Percentiles rank a stretch among this genome's conserved stretches.
Evolutionary conservation across 2,329 filamentous ascomycete species (phyloP).

Genomic region (Fusarium euwallaceae): DNA sequence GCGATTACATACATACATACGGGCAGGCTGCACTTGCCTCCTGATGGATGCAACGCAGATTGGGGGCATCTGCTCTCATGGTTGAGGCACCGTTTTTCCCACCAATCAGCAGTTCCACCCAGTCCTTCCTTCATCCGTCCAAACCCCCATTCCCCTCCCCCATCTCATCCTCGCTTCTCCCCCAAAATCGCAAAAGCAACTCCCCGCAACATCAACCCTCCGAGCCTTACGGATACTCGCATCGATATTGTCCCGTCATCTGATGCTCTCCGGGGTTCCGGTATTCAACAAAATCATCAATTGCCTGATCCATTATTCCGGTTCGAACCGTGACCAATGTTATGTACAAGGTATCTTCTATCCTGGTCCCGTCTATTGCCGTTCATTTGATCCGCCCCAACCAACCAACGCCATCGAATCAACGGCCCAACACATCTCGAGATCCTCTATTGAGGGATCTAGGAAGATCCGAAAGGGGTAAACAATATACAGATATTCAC

Average conservation of each 20-base stretch:
- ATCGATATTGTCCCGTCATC: constrained; percentile 1
- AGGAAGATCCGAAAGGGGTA: neutral
- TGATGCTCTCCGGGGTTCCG: neutral
- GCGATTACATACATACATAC: neutral
- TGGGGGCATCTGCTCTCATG: constrained; percentile 6
- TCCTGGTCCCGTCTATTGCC: neutral
- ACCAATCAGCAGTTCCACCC: neutral
- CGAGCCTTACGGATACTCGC: neutral
- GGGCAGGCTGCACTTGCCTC: neutral
- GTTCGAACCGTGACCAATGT: neutral
- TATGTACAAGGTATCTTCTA: constrained; percentile 11
- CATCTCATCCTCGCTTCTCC: neutral
- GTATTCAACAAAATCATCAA: neutral
- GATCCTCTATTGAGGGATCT: neutral
- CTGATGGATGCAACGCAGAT: neutral
- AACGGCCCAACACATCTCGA: neutral
- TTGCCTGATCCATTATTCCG: constrained; percentile 1
- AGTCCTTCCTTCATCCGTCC: neutral
- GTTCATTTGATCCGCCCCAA: neutral
- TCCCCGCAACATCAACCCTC: neutral
- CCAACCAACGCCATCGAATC: constrained; percentile 18
- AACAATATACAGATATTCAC: neutral
- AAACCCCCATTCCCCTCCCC: neutral
- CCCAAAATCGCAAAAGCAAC: constrained; percentile 16
- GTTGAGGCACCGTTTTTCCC: neutral